A percentile compares a stretch with the other conserved stretches of the same genome.
Conservation (phyloP, 2,329 filamentous ascomycete genomes). For the Helminthosporium solani region DNA sequence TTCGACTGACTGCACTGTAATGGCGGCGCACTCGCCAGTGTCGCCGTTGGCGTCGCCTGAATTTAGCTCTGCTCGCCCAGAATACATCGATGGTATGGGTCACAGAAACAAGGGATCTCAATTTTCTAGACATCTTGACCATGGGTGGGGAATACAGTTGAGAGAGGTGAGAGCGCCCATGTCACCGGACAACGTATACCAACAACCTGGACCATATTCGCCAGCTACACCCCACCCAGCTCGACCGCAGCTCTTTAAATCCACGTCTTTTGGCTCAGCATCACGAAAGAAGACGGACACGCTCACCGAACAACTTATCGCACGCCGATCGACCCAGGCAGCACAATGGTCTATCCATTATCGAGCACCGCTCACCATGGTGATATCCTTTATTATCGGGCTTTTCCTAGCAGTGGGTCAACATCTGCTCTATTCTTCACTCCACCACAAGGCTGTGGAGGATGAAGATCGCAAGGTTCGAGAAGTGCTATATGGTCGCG, state of each 20-base stretch:
- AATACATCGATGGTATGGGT: conserved; percentile 16
- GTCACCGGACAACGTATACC: conserved; percentile 24
- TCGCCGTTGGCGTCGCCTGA: conserved; percentile 20
- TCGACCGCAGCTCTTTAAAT: conserved; percentile 23
- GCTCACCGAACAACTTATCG: conserved; percentile 33
- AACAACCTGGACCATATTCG: conserved; percentile 21
- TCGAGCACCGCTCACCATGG: conserved; percentile 35
- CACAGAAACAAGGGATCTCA: conserved; percentile 17
- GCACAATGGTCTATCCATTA: conserved; percentile 39
- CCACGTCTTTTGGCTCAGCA: conserved; percentile 21
- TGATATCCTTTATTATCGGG: conserved; percentile 28
- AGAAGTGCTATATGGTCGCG: conserved; percentile 37
- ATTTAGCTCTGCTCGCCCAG: conserved; percentile 16
- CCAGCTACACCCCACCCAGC: conserved; percentile 16
- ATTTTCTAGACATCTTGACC: conserved; percentile 19
- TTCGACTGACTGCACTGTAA: neutral
- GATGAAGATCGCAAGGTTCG: conserved; percentile 33
- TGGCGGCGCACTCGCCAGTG: conserved; percentile 7
- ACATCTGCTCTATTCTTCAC: conserved; percentile 33
- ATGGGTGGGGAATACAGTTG: conserved; percentile 33
- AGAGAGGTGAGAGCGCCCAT: conserved; percentile 20
- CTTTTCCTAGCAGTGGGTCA: conserved; percentile 33
- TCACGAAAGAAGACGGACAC: conserved; percentile 30
- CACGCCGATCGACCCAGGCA: conserved; percentile 33
- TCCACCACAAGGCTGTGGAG: conserved; percentile 28